Conservation (phyloP, 1,284 basidiomycete species). For the Dichomitus squalens region DNA sequence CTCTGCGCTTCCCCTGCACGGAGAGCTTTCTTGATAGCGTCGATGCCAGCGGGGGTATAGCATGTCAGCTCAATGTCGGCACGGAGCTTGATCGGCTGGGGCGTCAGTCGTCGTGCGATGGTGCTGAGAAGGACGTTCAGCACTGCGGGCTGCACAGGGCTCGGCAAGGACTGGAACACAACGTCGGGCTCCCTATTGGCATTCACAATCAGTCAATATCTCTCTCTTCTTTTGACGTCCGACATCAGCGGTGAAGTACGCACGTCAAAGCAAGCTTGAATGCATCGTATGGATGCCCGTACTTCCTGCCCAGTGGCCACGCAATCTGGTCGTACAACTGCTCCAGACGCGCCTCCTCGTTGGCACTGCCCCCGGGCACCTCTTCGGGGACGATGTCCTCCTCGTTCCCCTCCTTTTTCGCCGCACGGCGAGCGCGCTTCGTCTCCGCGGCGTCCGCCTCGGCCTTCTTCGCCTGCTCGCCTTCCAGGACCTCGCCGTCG, state of each 20-base stretch:
- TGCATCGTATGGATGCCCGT: constrained; percentile 96
- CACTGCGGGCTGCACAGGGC: constrained; percentile 63
- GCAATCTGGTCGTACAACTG: constrained; percentile 88
- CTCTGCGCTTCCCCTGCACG: constrained; percentile 87
- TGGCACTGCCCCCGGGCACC: constrained; percentile 43
- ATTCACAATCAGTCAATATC: not conserved
- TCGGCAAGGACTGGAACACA: constrained; percentile 77
- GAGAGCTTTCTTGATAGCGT: constrained; percentile 94
- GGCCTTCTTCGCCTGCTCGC: constrained; percentile 45
- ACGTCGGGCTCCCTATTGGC: constrained; percentile 79
- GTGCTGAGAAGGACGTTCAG: constrained; percentile 77
- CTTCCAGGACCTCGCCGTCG: constrained; percentile 39
- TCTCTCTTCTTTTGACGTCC: not conserved
- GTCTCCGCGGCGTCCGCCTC: constrained; percentile 44
- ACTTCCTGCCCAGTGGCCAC: constrained; percentile 93
- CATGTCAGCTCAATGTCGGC: constrained; percentile 98
- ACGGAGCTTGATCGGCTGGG: constrained; percentile 98
- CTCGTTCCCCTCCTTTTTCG: constrained; percentile 44
- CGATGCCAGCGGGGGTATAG: constrained; percentile 97
- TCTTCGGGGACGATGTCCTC: constrained; percentile 40
- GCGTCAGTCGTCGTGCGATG: constrained; percentile 94
- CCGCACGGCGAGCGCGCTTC: constrained; percentile 46
- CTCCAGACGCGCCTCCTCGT: constrained; percentile 79
- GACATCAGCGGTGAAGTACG: constrained; percentile 35
- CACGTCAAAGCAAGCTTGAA: constrained; percentile 96